Conservation (phyloP, 2,329 filamentous ascomycete species). For the Colletotrichum echinochloae region DNA sequence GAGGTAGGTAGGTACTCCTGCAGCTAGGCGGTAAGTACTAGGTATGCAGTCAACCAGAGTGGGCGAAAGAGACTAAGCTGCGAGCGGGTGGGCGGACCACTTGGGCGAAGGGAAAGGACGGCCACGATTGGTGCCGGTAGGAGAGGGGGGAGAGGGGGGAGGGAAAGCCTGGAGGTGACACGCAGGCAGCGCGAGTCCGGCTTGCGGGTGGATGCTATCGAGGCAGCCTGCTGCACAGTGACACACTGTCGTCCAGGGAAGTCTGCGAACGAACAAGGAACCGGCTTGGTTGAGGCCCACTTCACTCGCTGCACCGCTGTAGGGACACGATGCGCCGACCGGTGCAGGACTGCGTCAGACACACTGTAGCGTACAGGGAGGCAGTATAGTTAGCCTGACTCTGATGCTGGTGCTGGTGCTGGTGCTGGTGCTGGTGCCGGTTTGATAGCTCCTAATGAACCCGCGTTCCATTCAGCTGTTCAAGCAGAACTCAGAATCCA, state of each 20-base stretch:
- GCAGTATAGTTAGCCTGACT: background rate
- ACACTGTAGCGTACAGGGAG: background rate
- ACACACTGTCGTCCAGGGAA: constrained; percentile 36
- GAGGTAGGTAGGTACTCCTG: constrained; percentile 2
- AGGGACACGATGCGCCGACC: constrained; percentile 21
- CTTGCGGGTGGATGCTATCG: constrained; percentile 35
- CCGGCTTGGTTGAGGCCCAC: constrained; percentile 32
- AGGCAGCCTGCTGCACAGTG: constrained; percentile 39
- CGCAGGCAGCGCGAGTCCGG: constrained; percentile 19
- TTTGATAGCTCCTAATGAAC: background rate
- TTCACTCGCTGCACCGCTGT: constrained; percentile 31
- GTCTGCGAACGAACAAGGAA: constrained; percentile 36
- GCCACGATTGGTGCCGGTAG: constrained; percentile 7
- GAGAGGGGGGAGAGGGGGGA: background rate
- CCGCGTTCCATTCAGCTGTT: background rate
- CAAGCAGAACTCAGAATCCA: background rate
- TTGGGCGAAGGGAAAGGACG: constrained; percentile 5
- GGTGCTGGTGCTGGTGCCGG: background rate
- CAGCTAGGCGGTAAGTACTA: background rate
- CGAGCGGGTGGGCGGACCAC: constrained; percentile 5
- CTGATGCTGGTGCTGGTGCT: background rate
- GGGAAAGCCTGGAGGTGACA: constrained; percentile 3
- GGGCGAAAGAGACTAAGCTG: constrained; percentile 13
- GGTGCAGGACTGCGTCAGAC: constrained; percentile 17
- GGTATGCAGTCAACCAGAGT: background rate